These are phyloP conservation scores for Aspergillus funiculosus DNA, from an alignment of 495 filamentous ascomycete species.

Conservation along the genomic window DNA sequence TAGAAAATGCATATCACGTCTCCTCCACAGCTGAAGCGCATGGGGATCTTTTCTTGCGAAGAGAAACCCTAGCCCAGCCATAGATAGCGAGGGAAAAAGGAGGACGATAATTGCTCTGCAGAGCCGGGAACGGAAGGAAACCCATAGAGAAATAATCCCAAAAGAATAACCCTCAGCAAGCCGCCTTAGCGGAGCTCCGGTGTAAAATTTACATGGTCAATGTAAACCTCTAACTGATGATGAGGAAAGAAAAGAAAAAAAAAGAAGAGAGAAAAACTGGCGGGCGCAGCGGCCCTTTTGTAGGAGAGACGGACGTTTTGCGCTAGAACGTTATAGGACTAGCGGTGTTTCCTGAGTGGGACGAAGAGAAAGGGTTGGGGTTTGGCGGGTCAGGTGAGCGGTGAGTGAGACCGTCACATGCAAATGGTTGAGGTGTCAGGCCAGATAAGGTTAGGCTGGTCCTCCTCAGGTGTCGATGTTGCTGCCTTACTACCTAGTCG, in stretches of 20 bases:
- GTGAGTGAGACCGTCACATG: slow-evolving; percentile 17
- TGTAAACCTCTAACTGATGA: slow-evolving; percentile 53
- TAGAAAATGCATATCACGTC: slow-evolving; percentile 36
- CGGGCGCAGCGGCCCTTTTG: slow-evolving; percentile 17
- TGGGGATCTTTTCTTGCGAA: slow-evolving; percentile 36
- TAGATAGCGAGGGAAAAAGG: slow-evolving; percentile 43
- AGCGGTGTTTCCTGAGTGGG: slow-evolving; percentile 11
- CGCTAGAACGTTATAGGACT: slow-evolving; percentile 29
- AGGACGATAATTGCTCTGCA: slow-evolving; percentile 37
- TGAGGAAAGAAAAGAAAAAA: slow-evolving; percentile 38
- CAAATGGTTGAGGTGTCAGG: slow-evolving; percentile 9
- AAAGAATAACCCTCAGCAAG: slow-evolving; percentile 48
- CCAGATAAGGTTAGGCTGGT: slow-evolving; percentile 5
- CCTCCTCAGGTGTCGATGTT: too few relatives aligned
- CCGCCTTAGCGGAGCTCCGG: slow-evolving; percentile 40
- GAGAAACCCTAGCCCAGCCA: slow-evolving; percentile 46
- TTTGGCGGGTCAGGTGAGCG: slow-evolving; percentile 5
- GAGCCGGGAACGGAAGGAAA: slow-evolving; percentile 49
- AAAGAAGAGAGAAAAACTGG: slow-evolving; percentile 12
- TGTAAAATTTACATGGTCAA: slow-evolving; percentile 38
- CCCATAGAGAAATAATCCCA: slow-evolving; percentile 35
- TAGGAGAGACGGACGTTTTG: slow-evolving; percentile 15
- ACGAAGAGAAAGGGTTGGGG: slow-evolving; percentile 11
- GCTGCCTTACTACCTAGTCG: too few relatives aligned
- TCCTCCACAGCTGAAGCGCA: slow-evolving; percentile 47